A percentile compares a stretch with the other conserved stretches of the same genome.
phyloP scores from a whole-genome alignment of 1,139 yeast genomes.

The Hemisphaericaspora lyxosophila region DNA sequence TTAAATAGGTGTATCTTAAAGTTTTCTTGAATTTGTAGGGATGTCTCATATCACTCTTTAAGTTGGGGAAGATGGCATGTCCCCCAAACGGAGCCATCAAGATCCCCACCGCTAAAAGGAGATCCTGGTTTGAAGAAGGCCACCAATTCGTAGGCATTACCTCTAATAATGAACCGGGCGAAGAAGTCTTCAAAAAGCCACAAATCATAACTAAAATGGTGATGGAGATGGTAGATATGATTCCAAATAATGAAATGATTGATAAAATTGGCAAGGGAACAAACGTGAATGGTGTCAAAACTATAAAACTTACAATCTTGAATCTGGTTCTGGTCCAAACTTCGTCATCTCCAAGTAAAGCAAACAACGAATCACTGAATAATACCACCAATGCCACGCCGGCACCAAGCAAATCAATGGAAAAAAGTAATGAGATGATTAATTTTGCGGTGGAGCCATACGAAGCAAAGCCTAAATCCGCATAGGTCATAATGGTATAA shows the following conservation, averaged over 20 bases:
- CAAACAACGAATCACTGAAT: conserved; percentile 54
- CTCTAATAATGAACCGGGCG: conserved; percentile 45
- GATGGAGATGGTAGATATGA: conserved; percentile 45
- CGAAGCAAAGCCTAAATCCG: conserved; percentile 80
- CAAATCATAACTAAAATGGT: conserved; percentile 40
- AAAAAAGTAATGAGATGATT: conserved; percentile 40
- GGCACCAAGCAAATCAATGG: conserved; percentile 53
- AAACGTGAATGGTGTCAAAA: conserved; percentile 48
- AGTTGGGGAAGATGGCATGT: conserved; percentile 60
- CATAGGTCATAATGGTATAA: conserved; percentile 78
- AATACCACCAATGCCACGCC: conserved; percentile 57
- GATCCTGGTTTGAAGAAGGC: conserved; percentile 42
- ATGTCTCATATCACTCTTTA: conserved; percentile 57
- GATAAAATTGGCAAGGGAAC: conserved; percentile 46
- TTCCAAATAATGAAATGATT: conserved; percentile 45
- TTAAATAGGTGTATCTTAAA: conserved; percentile 48
- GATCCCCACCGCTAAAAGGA: conserved; percentile 54
- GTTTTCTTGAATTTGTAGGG: conserved; percentile 47
- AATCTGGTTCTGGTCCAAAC: conserved; percentile 39
- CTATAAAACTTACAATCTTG: conserved; percentile 39
- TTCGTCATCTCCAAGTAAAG: conserved; percentile 39
- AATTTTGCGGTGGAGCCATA: conserved; percentile 51
- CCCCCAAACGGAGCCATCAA: conserved; percentile 66
- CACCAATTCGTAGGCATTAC: conserved; percentile 49
- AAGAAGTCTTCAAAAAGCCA: conserved; percentile 36